Evolutionary conservation across 352 stramenopile genomes (phyloP), one percentile per base, ranked within the genome.

Genomic region (Phytophthora fragariaefolia): DNA sequence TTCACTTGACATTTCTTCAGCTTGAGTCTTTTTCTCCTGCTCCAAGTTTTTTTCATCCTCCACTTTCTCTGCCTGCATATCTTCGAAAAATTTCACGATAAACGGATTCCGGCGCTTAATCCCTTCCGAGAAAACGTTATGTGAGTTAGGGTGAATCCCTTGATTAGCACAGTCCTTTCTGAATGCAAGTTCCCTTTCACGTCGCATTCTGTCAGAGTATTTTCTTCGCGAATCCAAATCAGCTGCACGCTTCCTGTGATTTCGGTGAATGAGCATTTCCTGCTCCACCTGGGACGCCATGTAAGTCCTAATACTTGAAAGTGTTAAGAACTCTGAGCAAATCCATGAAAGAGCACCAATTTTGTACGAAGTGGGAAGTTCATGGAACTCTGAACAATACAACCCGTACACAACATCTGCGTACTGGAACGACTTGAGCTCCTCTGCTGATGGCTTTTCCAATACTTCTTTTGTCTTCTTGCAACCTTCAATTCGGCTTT

Each of bases 341-440:
- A 87, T 73, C 83, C 83, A 91, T 24, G 79, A 87, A 10, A 91
- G 69, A 22, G 83, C 81, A 2, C 74, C 79, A 60, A 91, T 78
- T 46, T 89, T 89, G 63, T 82, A 87, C 24, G 77, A 73, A 24
- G 73, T 82, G 13, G 83, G 81, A 36, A 91, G 70, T 68, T 92
- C 50, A 47, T 91, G 71, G 48, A 91, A 94, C 48, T 94, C 85
- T 22, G 75, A 79, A 27, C 76, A 75, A 54, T 92, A 92, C 27
- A 94, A 67, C 2, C 79, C 83, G 57, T 94, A 80, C 13, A 88
- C 83, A 53, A 92, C 78, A 45, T 90, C 85, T 13, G 67, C 51
- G 56, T 85, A 90, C 24, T 71, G 61, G 48, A 82, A 87, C 34
- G 68, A 50, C 27, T 72, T 68, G 43, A 68, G 43, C 5, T 73